These are phyloP conservation scores for Phoenix dactylifera DNA, from an alignment of 176 grass and related monocot genomes.

Conservation along the genomic window DNA sequence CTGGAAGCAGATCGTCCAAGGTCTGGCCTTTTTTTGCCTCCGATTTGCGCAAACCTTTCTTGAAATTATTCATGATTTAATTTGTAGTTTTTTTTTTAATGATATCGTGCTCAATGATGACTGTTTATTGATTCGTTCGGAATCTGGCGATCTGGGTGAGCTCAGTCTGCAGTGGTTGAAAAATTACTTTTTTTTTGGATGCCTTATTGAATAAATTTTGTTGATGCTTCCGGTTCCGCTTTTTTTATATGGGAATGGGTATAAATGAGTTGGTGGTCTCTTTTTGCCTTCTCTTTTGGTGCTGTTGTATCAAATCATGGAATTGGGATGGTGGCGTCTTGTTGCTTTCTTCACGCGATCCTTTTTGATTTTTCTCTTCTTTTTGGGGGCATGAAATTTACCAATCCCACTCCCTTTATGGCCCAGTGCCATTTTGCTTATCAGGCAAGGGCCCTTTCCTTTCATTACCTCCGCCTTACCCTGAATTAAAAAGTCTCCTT, in stretches of 20 bases:
- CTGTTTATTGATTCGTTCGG: too few species aligned
- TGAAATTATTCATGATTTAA: not conserved
- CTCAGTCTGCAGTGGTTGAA: too few species aligned
- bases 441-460: too few species aligned
- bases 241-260: not conserved
- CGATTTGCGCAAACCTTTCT: not conserved
- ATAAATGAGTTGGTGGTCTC: conserved; percentile 3
- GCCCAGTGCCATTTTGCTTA: too few species aligned
- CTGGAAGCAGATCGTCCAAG: conserved; percentile 32
- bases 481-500: too few species aligned
- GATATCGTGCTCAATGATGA: not conserved
- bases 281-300: conserved; percentile 16
- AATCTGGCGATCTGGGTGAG: too few species aligned
- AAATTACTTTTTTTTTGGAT: too few species aligned
- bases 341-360: conserved; percentile 6
- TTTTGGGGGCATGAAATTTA: too few species aligned
- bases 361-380: not conserved
- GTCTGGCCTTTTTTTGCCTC: conserved; percentile 8
- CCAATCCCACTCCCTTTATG: too few species aligned
- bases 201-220: too few species aligned
- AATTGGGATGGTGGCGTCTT: conserved; percentile 6
- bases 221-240: too few species aligned
- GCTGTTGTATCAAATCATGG: conserved; percentile 19
- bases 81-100: not conserved
- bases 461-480: too few species aligned